phyloP scores from a whole-genome alignment of 75 land plant species.

The Cryptomeria japonica region DNA sequence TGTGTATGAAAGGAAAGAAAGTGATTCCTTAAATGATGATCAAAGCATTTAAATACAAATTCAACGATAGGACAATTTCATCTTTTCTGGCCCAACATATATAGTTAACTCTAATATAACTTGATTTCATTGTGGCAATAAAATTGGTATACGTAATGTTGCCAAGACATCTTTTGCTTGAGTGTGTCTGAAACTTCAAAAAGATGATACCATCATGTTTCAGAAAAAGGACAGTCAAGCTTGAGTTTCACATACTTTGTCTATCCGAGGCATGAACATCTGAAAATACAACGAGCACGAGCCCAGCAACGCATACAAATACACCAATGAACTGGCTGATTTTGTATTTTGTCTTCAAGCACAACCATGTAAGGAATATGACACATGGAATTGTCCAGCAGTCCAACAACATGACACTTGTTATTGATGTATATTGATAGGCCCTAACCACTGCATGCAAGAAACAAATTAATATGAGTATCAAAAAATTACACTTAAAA shows the following conservation, averaged over 20 bases:
- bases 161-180: background rate
- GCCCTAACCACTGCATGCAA: slow-evolving; percentile 87
- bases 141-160: background rate
- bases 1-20: background rate
- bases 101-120: background rate
- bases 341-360: slow-evolving; percentile 79
- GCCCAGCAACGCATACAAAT: slow-evolving; percentile 74
- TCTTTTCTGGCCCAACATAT: background rate
- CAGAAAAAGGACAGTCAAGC: background rate
- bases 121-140: background rate
- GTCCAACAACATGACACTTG: slow-evolving; percentile 98
- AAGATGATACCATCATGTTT: background rate
- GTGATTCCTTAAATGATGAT: background rate
- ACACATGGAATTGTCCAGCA: slow-evolving; percentile 97
- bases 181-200: background rate
- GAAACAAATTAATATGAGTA: background rate
- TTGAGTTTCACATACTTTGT: slow-evolving; percentile 38
- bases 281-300: slow-evolving; percentile 84
- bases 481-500: background rate
- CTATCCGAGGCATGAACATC: slow-evolving; percentile 88
- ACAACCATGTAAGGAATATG: slow-evolving; percentile 76
- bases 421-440: slow-evolving; percentile 93
- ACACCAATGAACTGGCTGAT: slow-evolving; percentile 72
- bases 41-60: background rate
- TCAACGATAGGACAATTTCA: background rate